Percentiles rank a stretch among this genome's conserved stretches.
phyloP scores from a whole-genome alignment of 225 moss, liverwort and hornwort species.

The Climacium dendroides region DNA sequence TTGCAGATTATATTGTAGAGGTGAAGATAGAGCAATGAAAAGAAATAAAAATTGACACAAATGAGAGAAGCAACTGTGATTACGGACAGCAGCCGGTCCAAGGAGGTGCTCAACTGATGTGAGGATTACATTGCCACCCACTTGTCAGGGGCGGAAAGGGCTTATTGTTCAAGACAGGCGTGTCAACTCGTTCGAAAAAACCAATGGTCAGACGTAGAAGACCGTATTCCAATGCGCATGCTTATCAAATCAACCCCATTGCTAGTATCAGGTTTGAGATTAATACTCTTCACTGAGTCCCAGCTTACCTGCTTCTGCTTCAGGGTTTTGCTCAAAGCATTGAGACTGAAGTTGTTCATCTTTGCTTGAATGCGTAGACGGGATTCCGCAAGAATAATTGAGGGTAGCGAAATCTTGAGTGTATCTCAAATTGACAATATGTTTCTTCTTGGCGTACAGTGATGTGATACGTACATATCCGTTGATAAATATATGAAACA shows the following conservation, averaged over 20 bases:
- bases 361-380: neutral
- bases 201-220: conserved; percentile 58
- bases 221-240: conserved; percentile 72
- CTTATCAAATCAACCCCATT: conserved; percentile 65
- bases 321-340: neutral
- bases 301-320: neutral
- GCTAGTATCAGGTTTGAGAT: conserved; percentile 60
- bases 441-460: conserved; percentile 1
- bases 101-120: neutral
- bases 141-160: neutral
- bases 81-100: neutral
- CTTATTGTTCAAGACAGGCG: neutral
- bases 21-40: neutral
- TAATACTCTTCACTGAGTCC: neutral
- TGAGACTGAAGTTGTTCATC: neutral
- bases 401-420: neutral
- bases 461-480: conserved; percentile 76
- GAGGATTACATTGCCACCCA: neutral
- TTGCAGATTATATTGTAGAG: neutral
- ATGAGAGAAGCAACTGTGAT: neutral
- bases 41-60: no score
- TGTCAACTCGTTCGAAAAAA: neutral
- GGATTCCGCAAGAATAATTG: neutral
- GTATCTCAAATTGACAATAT: neutral
- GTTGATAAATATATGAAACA: conserved; percentile 74